Evolutionary conservation across 805 yeast species (phyloP).

Genomic region (Myxozyma udenii): DNA sequence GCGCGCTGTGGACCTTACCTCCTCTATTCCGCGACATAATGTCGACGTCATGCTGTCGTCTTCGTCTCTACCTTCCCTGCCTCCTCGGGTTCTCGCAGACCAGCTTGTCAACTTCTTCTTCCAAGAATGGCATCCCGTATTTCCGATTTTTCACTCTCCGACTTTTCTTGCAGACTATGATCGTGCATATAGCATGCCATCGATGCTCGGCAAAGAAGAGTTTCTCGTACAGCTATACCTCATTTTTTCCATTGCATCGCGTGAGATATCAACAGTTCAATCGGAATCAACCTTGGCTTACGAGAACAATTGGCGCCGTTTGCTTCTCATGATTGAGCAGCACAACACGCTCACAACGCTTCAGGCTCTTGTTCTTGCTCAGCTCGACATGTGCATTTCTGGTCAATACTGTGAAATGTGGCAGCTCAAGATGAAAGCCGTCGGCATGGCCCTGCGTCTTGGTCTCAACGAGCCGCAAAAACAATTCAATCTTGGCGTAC

Average conservation of each 20-base stretch:
- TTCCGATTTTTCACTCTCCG: constrained; percentile 68
- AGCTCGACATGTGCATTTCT: constrained; percentile 65
- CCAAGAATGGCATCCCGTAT: constrained; percentile 69
- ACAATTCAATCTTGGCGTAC: constrained; percentile 47
- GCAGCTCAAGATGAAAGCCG: constrained; percentile 68
- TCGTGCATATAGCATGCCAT: constrained; percentile 29
- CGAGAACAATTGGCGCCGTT: constrained; percentile 34
- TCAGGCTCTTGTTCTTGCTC: constrained; percentile 65
- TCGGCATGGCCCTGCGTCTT: constrained; percentile 80
- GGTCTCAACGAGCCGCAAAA: constrained; percentile 78
- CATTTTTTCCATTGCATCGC: constrained; percentile 34
- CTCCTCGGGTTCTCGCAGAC: constrained; percentile 61
- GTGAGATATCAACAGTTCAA: constrained; percentile 24
- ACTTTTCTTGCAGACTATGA: constrained; percentile 63
- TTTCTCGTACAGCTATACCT: constrained; percentile 35
- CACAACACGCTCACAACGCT: constrained; percentile 37
- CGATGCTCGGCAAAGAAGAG: constrained; percentile 25
- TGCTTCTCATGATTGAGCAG: constrained; percentile 26
- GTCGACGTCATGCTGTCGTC: constrained; percentile 18
- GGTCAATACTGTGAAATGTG: constrained; percentile 75
- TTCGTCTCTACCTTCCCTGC: constrained; percentile 36
- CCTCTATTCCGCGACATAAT: constrained; percentile 20
- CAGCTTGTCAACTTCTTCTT: constrained; percentile 65
- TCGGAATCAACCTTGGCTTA: constrained; percentile 17
- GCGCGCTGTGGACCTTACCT: constrained; percentile 21